A percentile compares a stretch with the other conserved stretches of the same genome.
Conservation (phyloP, 352 stramenopile species). For the Globisporangium mamillatum region DNA sequence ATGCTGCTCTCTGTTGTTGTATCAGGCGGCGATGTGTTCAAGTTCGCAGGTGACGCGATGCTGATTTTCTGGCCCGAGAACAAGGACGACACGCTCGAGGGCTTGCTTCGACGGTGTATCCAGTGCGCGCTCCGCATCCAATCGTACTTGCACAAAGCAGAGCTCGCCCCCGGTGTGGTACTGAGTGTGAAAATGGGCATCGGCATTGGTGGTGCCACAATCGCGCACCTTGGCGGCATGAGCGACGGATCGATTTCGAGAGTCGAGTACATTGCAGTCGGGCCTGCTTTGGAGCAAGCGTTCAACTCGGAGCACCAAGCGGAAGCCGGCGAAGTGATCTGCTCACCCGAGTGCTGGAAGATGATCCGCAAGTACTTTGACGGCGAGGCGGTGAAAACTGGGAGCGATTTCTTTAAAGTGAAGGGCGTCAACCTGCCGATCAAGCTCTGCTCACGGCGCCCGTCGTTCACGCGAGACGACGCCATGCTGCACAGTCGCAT, state of each 20-base stretch:
- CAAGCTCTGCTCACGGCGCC: slow-evolving; percentile 59
- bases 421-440: slow-evolving; percentile 52
- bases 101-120: slow-evolving; percentile 69
- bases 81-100: slow-evolving; percentile 87
- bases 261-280: slow-evolving; percentile 92
- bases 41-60: slow-evolving; percentile 95
- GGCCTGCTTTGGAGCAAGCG: slow-evolving; percentile 88
- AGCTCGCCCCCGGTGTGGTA: slow-evolving; percentile 81
- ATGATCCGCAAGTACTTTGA: slow-evolving; percentile 65
- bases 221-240: slow-evolving; percentile 88
- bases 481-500: slow-evolving; percentile 80
- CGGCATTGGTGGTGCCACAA: slow-evolving; percentile 83
- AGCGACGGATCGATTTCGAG: slow-evolving; percentile 75
- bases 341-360: slow-evolving; percentile 79
- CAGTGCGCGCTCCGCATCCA: slow-evolving; percentile 92
- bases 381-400: slow-evolving; percentile 33
- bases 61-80: slow-evolving; percentile 93
- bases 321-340: slow-evolving; percentile 88
- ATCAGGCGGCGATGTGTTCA: slow-evolving; percentile 86
- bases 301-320: slow-evolving; percentile 89
- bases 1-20: background rate
- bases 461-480: slow-evolving; percentile 79
- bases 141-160: slow-evolving; percentile 80
- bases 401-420: slow-evolving; percentile 58
- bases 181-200: slow-evolving; percentile 95